Evolutionary conservation across 495 filamentous ascomycete species (phyloP), one percentile per base, ranked within the genome.

Genomic region (Penicillium turbatum): DNA sequence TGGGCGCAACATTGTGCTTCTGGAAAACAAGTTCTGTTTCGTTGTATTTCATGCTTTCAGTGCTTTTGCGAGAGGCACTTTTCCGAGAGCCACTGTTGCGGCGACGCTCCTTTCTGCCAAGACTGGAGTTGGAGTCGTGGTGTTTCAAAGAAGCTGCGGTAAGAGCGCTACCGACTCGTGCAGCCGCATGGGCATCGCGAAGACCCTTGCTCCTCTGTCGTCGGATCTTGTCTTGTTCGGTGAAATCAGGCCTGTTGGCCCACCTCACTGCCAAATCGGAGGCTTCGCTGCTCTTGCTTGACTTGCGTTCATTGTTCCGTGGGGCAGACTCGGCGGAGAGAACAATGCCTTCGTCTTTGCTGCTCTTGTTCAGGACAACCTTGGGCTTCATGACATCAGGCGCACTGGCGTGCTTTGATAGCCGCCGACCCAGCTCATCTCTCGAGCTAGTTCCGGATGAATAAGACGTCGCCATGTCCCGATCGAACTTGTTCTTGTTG

Each of bases 371-470:
- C 40, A 88, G 66, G 8, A 86, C 75, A 16, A 88, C 80, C 56
- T 82, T 82, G 12, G 85, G 86, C 60, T 81, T 83, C 24, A 71
- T 75, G 21, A 90, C 74, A 66, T 89, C 82, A 1, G 87, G 86
- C 15, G 83, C 80, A 70, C 86, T 90, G 15, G 79, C 81, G 56
- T 81, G 82, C 56, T 88, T 87, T 9, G 85, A 86, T 12, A 86
- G 69, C 32, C 81, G 80, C 41, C 86, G 77, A 38, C 72, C 72
- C 32, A 72, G 53, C 63, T 74, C 78, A 49, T 87, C 86, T 32
- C 82, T 76, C 15, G 88, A 88, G 10, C 73, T 72, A 6, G 77
- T 77, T 59, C 82, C 85, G 7, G 82, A 78, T 17, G 81, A 81
- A 17, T 83, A 62, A 0, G 87, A 87, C 40, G 80, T 80, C 10